Percentiles rank a stretch among this genome's conserved stretches.
Evolutionary conservation across 495 filamentous ascomycete genomes (phyloP).

Genomic region (Evansstolkia leycettana): DNA sequence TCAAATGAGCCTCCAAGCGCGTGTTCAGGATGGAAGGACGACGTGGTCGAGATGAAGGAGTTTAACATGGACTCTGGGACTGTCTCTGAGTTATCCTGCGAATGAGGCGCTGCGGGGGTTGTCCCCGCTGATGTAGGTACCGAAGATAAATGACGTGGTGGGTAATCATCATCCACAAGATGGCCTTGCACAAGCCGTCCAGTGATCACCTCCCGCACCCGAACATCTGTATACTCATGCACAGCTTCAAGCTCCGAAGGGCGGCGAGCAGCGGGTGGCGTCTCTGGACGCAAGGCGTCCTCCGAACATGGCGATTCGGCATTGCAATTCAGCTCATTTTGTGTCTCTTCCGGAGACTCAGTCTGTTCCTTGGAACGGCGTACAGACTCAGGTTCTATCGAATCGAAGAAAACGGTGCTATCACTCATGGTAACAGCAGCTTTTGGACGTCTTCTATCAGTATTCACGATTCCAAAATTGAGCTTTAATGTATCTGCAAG

Average conservation of each 20-base stretch:
- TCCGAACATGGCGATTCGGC: constrained; percentile 3
- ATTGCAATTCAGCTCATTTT: constrained; percentile 2
- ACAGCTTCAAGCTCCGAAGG: constrained; percentile 36
- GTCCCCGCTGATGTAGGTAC: constrained; percentile 43
- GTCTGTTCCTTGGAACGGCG: constrained; percentile 16
- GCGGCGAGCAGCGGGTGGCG: constrained; percentile 23
- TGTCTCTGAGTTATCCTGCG: constrained; percentile 31
- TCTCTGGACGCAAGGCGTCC: constrained; percentile 20
- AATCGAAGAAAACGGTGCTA: constrained; percentile 46
- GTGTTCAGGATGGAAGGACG: constrained; percentile 40
- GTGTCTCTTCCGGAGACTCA: constrained; percentile 12
- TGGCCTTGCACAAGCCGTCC: constrained; percentile 91
- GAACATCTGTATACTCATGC: constrained; percentile 71
- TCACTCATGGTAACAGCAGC: constrained; percentile 43
- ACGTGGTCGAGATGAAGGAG: constrained; percentile 51
- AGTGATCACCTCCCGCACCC: constrained; percentile 81
- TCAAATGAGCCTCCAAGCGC: constrained; percentile 77
- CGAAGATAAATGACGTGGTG: constrained; percentile 55
- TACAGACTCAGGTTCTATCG: constrained; percentile 21
- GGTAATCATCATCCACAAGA: constrained; percentile 87
- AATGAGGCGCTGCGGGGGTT: constrained; percentile 17
- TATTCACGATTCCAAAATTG: constrained; percentile 95
- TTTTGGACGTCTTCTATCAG: constrained; percentile 63
- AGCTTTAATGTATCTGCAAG: constrained; percentile 92
- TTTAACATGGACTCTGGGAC: constrained; percentile 50